Conservation (phyloP, 305 asterid species). For the Fraxinus dipetala region DNA sequence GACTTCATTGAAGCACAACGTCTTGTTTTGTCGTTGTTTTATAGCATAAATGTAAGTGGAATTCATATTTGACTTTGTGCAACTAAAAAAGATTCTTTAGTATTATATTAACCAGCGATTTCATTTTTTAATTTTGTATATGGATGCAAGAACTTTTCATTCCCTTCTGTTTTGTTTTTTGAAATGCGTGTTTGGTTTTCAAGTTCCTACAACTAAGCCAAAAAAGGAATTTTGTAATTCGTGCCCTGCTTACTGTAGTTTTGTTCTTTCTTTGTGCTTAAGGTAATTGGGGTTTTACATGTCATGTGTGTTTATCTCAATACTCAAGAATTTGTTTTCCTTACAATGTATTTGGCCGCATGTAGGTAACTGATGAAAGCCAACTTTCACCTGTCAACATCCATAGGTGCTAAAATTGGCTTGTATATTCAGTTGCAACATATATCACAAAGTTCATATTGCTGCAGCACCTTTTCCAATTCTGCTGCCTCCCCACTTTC, state of each 20-base stretch:
- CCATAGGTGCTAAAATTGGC: neutral
- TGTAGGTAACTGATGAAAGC: neutral
- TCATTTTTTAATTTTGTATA: neutral
- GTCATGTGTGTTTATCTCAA: neutral
- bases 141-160: neutral
- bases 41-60: constrained; percentile 77
- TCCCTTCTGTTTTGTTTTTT: neutral
- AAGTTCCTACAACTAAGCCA: neutral
- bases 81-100: neutral
- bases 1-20: constrained; percentile 95
- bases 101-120: neutral
- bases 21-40: constrained; percentile 84
- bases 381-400: neutral
- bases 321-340: neutral
- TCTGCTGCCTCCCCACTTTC: neutral
- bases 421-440: neutral
- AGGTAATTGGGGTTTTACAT: neutral
- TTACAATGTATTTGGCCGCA: neutral
- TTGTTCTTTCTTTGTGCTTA: neutral
- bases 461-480: neutral
- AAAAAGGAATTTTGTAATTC: neutral
- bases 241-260: neutral
- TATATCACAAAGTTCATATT: neutral
- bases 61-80: neutral
- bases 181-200: neutral